phyloP scores from a whole-genome alignment of 164 flowering plant species.

The Amborella trichopoda region DNA sequence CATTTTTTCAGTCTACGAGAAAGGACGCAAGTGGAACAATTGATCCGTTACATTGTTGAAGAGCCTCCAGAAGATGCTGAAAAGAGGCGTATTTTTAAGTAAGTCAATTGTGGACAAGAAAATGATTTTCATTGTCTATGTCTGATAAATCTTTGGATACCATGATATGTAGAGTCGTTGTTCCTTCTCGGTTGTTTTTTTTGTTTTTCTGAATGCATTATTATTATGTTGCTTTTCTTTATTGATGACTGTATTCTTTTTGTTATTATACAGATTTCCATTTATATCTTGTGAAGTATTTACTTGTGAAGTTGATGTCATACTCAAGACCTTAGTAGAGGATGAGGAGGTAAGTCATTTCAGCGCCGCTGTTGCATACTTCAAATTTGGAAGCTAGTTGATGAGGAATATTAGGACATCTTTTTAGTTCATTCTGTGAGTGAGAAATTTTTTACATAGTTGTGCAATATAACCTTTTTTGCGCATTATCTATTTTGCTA shows the following conservation, averaged over 20 bases:
- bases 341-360: slow-evolving; percentile 63
- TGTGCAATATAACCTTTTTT: too few relatives aligned
- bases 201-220: not conserved
- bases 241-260: not conserved
- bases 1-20: slow-evolving; percentile 49
- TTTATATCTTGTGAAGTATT: slow-evolving; percentile 92
- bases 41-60: slow-evolving; percentile 68
- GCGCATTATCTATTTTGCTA: slow-evolving; percentile 4
- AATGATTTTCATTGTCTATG: too few relatives aligned
- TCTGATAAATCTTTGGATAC: too few relatives aligned
- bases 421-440: too few relatives aligned
- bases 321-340: slow-evolving; percentile 78
- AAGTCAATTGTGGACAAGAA: slow-evolving; percentile 13
- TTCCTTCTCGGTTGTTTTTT: not conserved
- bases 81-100: slow-evolving; percentile 70
- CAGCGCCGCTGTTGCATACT: too few relatives aligned
- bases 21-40: slow-evolving; percentile 71
- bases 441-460: too few relatives aligned
- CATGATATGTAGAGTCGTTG: too few relatives aligned
- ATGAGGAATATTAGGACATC: too few relatives aligned
- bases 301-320: slow-evolving; percentile 92
- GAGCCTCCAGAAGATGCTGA: slow-evolving; percentile 81
- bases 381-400: too few relatives aligned
- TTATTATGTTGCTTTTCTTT: not conserved
- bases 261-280: slow-evolving; percentile 54